A percentile compares a stretch with the other conserved stretches of the same genome.
Conservation (phyloP, 2,329 filamentous ascomycete genomes). For the Fusarium lyarnte region DNA sequence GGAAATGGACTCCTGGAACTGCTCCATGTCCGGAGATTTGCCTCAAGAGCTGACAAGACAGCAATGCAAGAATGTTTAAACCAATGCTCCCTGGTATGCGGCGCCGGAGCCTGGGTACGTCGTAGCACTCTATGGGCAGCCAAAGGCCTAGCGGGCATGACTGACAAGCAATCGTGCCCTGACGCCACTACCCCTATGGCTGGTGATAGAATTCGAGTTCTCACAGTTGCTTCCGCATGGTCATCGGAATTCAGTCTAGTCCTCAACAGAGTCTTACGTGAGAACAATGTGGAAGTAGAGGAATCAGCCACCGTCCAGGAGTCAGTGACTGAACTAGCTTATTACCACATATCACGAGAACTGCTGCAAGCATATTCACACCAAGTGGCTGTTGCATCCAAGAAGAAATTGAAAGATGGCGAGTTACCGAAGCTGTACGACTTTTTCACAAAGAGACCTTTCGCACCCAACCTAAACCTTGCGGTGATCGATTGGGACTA, state of each 20-base stretch:
- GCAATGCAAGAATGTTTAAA: background rate
- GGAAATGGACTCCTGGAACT: background rate
- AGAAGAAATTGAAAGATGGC: background rate
- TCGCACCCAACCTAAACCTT: background rate
- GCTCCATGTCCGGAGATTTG: background rate
- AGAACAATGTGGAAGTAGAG: background rate
- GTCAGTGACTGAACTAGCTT: background rate
- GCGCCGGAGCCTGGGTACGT: background rate
- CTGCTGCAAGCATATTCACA: background rate
- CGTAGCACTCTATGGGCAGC: background rate
- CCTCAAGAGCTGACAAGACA: too few species aligned
- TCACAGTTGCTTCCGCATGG: background rate
- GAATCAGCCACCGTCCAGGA: background rate
- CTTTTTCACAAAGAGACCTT: background rate
- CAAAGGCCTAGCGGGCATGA: background rate
- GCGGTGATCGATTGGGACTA: background rate
- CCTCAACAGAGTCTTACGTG: background rate
- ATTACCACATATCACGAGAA: background rate
- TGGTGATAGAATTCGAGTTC: background rate
- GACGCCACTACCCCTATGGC: background rate
- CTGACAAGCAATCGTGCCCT: background rate
- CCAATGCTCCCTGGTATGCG: background rate
- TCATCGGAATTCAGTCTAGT: background rate
- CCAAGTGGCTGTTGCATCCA: background rate
- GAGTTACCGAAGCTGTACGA: background rate